Percentiles rank a stretch among this genome's conserved stretches.
Conservation (phyloP, 768 basidiomycete genomes). For the Tubosaeta sp. region DNA sequence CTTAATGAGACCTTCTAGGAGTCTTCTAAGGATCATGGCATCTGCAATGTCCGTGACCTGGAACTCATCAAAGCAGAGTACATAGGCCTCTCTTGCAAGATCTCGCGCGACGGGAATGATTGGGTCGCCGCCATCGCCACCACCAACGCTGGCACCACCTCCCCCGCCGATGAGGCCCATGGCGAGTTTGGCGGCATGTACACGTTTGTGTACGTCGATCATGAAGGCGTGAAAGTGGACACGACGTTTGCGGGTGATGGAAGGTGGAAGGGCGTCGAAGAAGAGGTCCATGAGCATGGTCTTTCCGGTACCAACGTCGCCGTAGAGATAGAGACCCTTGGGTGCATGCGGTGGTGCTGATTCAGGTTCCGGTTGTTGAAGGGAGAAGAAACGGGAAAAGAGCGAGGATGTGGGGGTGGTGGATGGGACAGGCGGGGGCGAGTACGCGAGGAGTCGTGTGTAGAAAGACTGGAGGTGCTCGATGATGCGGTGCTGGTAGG, state of each 20-base stretch:
- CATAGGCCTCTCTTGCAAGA: slow-evolving; percentile 74
- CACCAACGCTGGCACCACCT: slow-evolving; percentile 23
- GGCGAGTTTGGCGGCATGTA: slow-evolving; percentile 75
- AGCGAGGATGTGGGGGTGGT: slow-evolving; percentile 9
- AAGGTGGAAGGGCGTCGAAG: slow-evolving; percentile 72
- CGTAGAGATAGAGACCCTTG: slow-evolving; percentile 91
- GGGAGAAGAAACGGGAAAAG: slow-evolving; percentile 29
- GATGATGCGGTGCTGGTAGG: slow-evolving; percentile 82
- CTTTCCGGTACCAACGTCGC: slow-evolving; percentile 96
- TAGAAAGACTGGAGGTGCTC: slow-evolving; percentile 78
- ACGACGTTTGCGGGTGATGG: slow-evolving; percentile 69
- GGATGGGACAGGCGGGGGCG: slow-evolving; percentile 57
- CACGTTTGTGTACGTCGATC: slow-evolving; percentile 94
- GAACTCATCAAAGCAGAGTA: slow-evolving; percentile 97
- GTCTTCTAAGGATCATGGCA: slow-evolving; percentile 92
- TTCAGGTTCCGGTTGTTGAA: slow-evolving; percentile 15
- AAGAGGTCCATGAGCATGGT: slow-evolving; percentile 99
- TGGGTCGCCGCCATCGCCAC: slow-evolving; percentile 56
- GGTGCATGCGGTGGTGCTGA: slow-evolving; percentile 54
- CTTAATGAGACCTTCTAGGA: slow-evolving; percentile 81
- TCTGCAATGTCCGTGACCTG: slow-evolving; percentile 98
- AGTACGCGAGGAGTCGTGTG: slow-evolving; percentile 62
- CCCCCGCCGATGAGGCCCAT: slow-evolving; percentile 52
- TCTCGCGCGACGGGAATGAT: slow-evolving; percentile 85
- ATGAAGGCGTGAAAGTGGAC: slow-evolving; percentile 99